phyloP scores from a whole-genome alignment of 768 basidiomycete genomes.

The Pisolithus albus region DNA sequence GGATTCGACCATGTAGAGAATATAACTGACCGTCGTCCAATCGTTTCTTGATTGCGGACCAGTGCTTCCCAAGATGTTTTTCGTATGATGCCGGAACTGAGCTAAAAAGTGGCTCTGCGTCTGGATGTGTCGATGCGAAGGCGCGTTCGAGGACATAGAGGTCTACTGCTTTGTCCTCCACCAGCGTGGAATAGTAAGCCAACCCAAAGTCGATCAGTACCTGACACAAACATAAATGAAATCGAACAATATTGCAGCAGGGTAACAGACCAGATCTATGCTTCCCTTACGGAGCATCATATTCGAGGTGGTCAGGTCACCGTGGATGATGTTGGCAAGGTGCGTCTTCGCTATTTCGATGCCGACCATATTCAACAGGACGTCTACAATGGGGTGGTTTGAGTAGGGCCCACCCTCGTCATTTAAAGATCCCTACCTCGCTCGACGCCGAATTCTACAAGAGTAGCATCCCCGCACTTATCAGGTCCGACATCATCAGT shows the following conservation, averaged over 20 bases:
- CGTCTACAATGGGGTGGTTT: constrained; percentile 38
- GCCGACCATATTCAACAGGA: constrained; percentile 75
- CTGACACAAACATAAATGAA: constrained; percentile 25
- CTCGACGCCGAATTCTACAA: constrained; percentile 48
- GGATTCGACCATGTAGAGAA: background rate
- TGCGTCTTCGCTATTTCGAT: constrained; percentile 87
- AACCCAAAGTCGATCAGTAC: constrained; percentile 96
- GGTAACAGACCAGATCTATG: constrained; percentile 38
- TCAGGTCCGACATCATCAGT: constrained; percentile 26
- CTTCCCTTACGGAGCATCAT: constrained; percentile 76
- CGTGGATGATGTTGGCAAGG: constrained; percentile 80
- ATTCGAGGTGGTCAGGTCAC: constrained; percentile 96
- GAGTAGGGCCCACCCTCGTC: background rate
- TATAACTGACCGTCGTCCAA: constrained; percentile 63
- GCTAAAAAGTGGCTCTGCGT: constrained; percentile 71
- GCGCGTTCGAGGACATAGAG: constrained; percentile 96
- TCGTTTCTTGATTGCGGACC: constrained; percentile 53
- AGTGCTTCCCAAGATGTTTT: constrained; percentile 54
- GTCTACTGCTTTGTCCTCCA: constrained; percentile 96
- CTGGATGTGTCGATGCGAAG: constrained; percentile 91
- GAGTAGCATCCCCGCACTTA: constrained; percentile 30
- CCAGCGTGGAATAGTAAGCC: constrained; percentile 69
- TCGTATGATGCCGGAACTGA: constrained; percentile 62
- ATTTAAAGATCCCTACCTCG: constrained; percentile 41
- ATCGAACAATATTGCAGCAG: no score